Evolutionary conservation across 2,329 filamentous ascomycete genomes (phyloP).

Genomic region (Falciphora oryzae): DNA sequence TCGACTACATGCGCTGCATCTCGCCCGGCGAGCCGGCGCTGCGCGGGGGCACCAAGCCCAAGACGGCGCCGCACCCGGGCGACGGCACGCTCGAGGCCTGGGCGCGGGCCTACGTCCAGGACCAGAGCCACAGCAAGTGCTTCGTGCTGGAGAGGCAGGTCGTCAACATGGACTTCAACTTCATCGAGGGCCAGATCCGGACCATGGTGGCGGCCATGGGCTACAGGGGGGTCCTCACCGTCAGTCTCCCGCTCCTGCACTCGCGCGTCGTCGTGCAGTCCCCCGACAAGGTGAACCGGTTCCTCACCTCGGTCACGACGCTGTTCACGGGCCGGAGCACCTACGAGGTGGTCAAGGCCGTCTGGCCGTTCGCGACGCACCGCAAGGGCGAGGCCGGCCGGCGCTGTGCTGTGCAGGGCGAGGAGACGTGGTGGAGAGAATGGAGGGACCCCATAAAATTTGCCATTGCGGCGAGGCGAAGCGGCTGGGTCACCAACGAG

Average conservation of each 20-base stretch:
- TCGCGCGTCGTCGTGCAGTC: constrained; percentile 42
- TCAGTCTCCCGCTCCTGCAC: constrained; percentile 46
- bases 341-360: constrained; percentile 49
- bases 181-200: constrained; percentile 49
- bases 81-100: constrained; percentile 42
- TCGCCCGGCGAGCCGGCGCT: constrained; percentile 42
- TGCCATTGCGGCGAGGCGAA: constrained; percentile 29
- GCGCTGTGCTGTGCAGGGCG: constrained; percentile 45
- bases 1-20: constrained; percentile 50
- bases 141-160: constrained; percentile 48
- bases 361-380: constrained; percentile 52
- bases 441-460: constrained; percentile 41
- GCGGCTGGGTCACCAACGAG: constrained; percentile 45
- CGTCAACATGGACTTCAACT: constrained; percentile 48
- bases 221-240: constrained; percentile 43
- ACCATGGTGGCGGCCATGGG: constrained; percentile 42
- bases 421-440: constrained; percentile 51
- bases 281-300: constrained; percentile 47
- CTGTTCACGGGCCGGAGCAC: constrained; percentile 47
- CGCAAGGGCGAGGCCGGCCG: constrained; percentile 38
- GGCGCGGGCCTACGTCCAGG: constrained; percentile 42
- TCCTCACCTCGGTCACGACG: constrained; percentile 46
- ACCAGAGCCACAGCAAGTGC: constrained; percentile 37
- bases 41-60: constrained; percentile 39
- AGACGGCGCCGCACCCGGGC: constrained; percentile 36